A percentile compares a stretch with the other conserved stretches of the same genome.
These are phyloP conservation scores for Pseudogymnoascus verrucosus DNA, from an alignment of 2,329 filamentous ascomycete species.

Conservation along the genomic window DNA sequence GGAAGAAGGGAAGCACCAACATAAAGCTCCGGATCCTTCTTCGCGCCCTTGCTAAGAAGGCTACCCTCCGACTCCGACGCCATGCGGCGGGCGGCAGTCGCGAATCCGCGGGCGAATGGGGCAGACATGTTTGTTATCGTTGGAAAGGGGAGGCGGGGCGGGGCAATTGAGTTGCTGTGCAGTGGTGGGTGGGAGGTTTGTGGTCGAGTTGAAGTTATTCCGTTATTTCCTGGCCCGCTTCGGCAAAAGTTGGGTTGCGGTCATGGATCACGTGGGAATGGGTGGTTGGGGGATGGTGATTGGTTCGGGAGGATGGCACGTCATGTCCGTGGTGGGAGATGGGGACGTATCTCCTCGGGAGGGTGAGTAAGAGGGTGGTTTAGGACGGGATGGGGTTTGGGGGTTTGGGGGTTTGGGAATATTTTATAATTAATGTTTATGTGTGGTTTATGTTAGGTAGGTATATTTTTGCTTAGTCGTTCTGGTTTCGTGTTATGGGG, in stretches of 20 bases:
- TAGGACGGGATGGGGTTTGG: background rate
- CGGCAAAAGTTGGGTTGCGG: conserved; percentile 5
- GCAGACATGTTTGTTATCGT: conserved; percentile 23
- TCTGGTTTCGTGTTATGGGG: background rate
- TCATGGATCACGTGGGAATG: background rate
- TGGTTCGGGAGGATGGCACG: background rate
- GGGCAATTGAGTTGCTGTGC: background rate
- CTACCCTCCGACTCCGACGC: conserved; percentile 35
- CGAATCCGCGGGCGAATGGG: conserved; percentile 25
- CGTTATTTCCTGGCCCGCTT: conserved; percentile 1
- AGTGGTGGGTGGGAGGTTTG: background rate
- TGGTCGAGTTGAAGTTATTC: background rate
- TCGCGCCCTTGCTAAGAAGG: conserved; percentile 55
- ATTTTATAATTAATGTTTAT: background rate
- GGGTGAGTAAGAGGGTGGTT: background rate
- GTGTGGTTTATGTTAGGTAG: background rate
- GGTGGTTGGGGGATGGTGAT: background rate
- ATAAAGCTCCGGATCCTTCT: conserved; percentile 67
- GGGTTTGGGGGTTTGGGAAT: background rate
- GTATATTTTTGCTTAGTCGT: background rate
- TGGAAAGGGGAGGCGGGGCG: background rate
- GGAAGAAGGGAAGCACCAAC: conserved; percentile 34
- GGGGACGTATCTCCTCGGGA: background rate
- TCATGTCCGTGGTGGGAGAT: background rate
- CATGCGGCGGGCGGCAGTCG: conserved; percentile 27